Base-by-base conservation (phyloP, 2,329 filamentous ascomycete species). In the Fusarium xylarioides region DNA sequence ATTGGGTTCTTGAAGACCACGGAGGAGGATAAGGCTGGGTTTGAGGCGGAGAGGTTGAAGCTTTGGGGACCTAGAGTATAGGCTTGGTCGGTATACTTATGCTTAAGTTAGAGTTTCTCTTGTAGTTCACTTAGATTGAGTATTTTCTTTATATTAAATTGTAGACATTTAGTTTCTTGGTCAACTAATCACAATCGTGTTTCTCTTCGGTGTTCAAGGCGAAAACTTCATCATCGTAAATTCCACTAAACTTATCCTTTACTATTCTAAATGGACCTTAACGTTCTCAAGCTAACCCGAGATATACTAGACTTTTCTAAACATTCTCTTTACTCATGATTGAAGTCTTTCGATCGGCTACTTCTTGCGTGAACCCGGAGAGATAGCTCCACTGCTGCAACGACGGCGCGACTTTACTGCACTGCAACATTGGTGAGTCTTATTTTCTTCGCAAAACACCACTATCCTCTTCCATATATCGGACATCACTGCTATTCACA, bases 1-100 rank as follows among this genome's bases (percentile, higher is more conserved):
- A 75, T 75, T 63, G 73, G 73, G 2, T 75, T 75, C 14, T 47
- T 76, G 34, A 75, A 74, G 61, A 62, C 70, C 0, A 74, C 70
- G 3, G 66, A n/a, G 0, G 70, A 73, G 46, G 70, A 73, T 1
- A 72, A 62, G 34, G 70, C 70, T 3, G 65, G 70, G 0, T 72
- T 72, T 26, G 70, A 74, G 12, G 66, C 70, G 34, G 70, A 73
- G 14, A 55, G 70, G 11, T 18, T 35, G 28, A 35, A 46, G 1
- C 70, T 72, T 14, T 72, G 70, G 70, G 70, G 70, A 1, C 70
- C 70, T 2, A 62, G 50, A 9, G 60, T 16, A 4, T 55, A 44
- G 35, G 6, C 5, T 11, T 34, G 11, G 12, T 38, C 5, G 3
- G 6, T 6, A 19, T 18, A 10, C 11, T 30, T 30, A 30, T 30